phyloP scores from a whole-genome alignment of 495 filamentous ascomycete species.

The Saxophila tyrrhenica region DNA sequence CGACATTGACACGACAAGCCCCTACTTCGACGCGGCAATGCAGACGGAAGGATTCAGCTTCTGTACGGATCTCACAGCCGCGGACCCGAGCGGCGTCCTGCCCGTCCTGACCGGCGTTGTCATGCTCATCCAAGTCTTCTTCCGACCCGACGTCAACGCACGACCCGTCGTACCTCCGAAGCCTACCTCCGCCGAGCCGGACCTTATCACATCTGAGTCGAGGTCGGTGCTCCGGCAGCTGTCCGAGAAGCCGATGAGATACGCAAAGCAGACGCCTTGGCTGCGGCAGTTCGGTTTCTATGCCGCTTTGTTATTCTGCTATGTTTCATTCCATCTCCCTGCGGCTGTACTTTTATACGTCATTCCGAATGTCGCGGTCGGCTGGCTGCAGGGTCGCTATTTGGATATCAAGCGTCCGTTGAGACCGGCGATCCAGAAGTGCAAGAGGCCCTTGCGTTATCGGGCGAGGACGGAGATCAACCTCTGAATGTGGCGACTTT shows the following conservation, averaged over 20 bases:
- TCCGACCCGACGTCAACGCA: constrained; percentile 13
- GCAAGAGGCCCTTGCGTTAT: neutral
- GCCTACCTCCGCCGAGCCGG: constrained; percentile 23
- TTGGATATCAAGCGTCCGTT: constrained; percentile 6
- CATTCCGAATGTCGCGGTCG: constrained; percentile 6
- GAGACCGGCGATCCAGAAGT: constrained; percentile 1
- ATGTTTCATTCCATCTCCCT: constrained; percentile 1
- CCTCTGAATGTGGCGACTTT: too few species aligned
- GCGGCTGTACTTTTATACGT: constrained; percentile 16
- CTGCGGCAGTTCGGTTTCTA: neutral
- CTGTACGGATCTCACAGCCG: constrained; percentile 62
- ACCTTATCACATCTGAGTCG: neutral
- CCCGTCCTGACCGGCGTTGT: constrained; percentile 32
- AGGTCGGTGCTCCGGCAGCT: neutral
- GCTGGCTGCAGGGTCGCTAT: constrained; percentile 2
- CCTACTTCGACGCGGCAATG: constrained; percentile 43
- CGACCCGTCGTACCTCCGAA: neutral
- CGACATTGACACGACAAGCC: constrained; percentile 8
- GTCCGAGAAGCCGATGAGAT: neutral
- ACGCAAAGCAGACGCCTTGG: neutral
- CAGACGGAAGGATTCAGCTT: constrained; percentile 63
- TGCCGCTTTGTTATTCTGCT: neutral
- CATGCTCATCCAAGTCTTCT: constrained; percentile 39
- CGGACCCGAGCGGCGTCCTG: constrained; percentile 59
- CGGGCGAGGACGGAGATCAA: neutral